phyloP scores from a whole-genome alignment of 2,329 filamentous ascomycete genomes.

The Xylogone sp. region DNA sequence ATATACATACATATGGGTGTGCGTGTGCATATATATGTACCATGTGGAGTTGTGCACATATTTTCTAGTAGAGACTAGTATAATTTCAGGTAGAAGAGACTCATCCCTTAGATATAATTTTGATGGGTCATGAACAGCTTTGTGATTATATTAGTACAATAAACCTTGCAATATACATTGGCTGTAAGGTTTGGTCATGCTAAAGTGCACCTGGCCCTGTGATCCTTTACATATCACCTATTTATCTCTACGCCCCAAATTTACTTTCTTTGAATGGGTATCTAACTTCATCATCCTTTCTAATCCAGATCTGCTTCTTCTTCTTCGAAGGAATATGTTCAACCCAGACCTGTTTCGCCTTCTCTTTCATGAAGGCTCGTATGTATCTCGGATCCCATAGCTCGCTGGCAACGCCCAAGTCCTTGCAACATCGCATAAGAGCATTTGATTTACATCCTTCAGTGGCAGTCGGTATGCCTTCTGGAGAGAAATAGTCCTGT shows the following conservation, averaged over 20 bases:
- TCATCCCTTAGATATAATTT: no score
- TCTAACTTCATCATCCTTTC: conserved; percentile 73
- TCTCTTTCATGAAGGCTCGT: conserved; percentile 70
- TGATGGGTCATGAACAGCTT: no score
- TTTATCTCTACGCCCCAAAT: conserved; percentile 20
- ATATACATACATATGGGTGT: neutral
- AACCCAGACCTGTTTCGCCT: conserved; percentile 80
- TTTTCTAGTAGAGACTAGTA: no score
- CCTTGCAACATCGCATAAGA: conserved; percentile 97
- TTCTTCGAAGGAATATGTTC: conserved; percentile 86
- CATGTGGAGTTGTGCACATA: no score
- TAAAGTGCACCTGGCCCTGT: no score
- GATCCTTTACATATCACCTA: no score
- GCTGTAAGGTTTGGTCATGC: no score
- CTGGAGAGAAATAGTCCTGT: conserved; percentile 86
- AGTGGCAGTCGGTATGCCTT: conserved; percentile 88
- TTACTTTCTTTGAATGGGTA: conserved; percentile 55
- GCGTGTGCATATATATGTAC: neutral
- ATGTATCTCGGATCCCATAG: conserved; percentile 96
- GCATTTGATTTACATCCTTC: conserved; percentile 98
- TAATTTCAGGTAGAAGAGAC: no score
- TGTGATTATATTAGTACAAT: no score
- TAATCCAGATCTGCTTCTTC: conserved; percentile 80
- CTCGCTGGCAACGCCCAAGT: conserved; percentile 89
- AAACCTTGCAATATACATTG: no score